Base-by-base conservation (phyloP, 768 basidiomycete species). In the Phanerochaete sordida region DNA sequence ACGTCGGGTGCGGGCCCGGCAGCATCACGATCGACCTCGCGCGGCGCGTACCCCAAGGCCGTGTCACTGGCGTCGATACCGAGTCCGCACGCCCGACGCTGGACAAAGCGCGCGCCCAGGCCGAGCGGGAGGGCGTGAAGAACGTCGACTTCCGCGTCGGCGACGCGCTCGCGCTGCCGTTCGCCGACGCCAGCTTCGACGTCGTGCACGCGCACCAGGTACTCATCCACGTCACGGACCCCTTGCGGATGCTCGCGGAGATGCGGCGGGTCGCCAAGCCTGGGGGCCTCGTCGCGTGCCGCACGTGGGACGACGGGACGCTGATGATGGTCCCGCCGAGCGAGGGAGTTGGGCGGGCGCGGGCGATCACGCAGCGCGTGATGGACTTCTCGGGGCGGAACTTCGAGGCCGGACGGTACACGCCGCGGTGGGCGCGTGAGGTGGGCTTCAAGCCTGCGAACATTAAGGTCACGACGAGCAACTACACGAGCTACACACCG, bases 1-100 rank as follows among this genome's bases (percentile, higher is more conserved):
- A 83, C 64, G 64, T 82, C 44, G 81, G 81, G 12, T 83, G 79
- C 60, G 81, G 82, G 0, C 81, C 82, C 0, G 83, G 81, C 0
- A 78, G 77, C 13, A 83, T 83, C 65, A 80, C 79, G 0, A 58
- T 66, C 28, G 76, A 76, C 52, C 68, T 84, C 26, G 81, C 81
- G 1, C 57, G 57, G 1, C 70, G 70, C 59, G 75, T 78, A 15
- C 73, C 76, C 1, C 51, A 73, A 28, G 81, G 81, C 0, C 66
- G 71, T 26, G 77, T 81, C 44, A 74, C 72, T 13, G 82, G 79
- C 3, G 55, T 82, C 51, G 82, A 84, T 26, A 57, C 68, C 27
- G 65, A 65, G 12, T 11, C 53, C 5, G 53, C 53, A 7, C 46
- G 66, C 0, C 70, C 69, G 2, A 71, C 79, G 0, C 66, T 82